Base-by-base conservation (phyloP, 2,329 filamentous ascomycete species). In the Colletotrichum magnum region DNA sequence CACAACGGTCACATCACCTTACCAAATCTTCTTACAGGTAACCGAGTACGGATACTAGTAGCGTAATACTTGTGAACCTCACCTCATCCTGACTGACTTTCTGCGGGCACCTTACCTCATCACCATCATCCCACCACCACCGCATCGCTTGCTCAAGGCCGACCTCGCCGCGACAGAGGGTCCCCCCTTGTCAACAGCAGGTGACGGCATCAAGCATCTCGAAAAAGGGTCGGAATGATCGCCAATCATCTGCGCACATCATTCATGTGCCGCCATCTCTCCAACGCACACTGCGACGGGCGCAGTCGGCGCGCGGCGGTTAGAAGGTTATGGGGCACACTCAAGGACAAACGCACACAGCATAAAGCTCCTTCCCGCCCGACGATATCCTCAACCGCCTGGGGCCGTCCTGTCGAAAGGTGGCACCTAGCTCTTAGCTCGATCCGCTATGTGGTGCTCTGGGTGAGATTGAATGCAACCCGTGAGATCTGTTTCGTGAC, bases 211-310 rank as follows among this genome's bases (percentile, higher is more conserved):
- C 52, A 52, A 57, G 12, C 45, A 50, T 56, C 18, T n/a, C 52
- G 24, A 39, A 45, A 52, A 63, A 24, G 26, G 16, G 43, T 57
- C 56, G 56, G 56, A 66, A 45, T 57, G 66, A 60, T 66, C 56
- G 48, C 62, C 56, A 51, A 59, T 69, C 66, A 66, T 69, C 43
- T 56, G 56, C 56, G 62, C 56, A 60, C 48, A 69, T 69, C 66
- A 57, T 57, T 66, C 66, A 66, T 69, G 66, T 65, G 66, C 56
- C 16, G 24, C 43, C 36, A 2, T 21, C 47, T 18, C 18, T 50
- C n/a, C 16, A 12, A 12, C 21, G 45, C 24, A 43, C 36, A 4
- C 21, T 24, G 13, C 18, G 24, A 6, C 43, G 45, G 28, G 47
- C 58, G 58, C 47, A 36, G 45, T 60, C 39, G 32, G 36, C 9